Percentiles rank a stretch among this genome's conserved stretches.
phyloP scores from a whole-genome alignment of 148 eudicot genomes.

The Fallopia convolvulus region DNA sequence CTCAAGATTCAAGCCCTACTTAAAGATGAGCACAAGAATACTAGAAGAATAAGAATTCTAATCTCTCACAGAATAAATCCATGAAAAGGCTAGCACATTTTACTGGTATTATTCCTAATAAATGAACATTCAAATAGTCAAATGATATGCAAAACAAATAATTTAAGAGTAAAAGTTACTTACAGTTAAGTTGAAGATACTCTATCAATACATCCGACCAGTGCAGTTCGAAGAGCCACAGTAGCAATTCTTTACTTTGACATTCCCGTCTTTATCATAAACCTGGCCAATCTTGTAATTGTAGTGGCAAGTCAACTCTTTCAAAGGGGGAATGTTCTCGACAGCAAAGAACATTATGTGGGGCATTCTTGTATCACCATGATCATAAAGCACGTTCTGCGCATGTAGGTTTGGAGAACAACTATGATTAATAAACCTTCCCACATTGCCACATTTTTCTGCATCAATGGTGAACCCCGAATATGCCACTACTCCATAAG shows the following conservation, averaged over 20 bases:
- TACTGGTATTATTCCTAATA: neutral
- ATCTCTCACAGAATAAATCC: neutral
- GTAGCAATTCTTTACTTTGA: slow-evolving; percentile 61
- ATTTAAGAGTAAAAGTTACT: neutral
- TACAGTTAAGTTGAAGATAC: neutral
- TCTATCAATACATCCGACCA: slow-evolving; percentile 72
- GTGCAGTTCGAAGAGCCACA: slow-evolving; percentile 83
- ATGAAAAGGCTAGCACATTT: neutral
- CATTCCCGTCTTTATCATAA: slow-evolving; percentile 55
- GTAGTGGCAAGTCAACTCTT: slow-evolving; percentile 79
- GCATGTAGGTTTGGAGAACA: slow-evolving; percentile 92
- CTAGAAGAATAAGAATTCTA: neutral
- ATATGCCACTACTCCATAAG: slow-evolving; percentile 28
- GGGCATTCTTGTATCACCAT: slow-evolving; percentile 72
- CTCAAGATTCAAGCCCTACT: neutral
- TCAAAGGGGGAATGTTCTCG: slow-evolving; percentile 81
- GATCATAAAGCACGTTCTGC: slow-evolving; percentile 80
- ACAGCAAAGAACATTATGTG: slow-evolving; percentile 90
- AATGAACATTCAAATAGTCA: neutral
- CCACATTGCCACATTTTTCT: slow-evolving; percentile 58
- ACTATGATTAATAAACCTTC: slow-evolving; percentile 89
- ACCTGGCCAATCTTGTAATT: slow-evolving; percentile 65
- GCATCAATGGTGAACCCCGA: slow-evolving; percentile 86
- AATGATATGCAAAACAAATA: neutral
- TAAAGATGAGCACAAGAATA: neutral